Evolutionary conservation across 2,329 filamentous ascomycete genomes (phyloP).

Genomic region (Clonostachys byssicola): DNA sequence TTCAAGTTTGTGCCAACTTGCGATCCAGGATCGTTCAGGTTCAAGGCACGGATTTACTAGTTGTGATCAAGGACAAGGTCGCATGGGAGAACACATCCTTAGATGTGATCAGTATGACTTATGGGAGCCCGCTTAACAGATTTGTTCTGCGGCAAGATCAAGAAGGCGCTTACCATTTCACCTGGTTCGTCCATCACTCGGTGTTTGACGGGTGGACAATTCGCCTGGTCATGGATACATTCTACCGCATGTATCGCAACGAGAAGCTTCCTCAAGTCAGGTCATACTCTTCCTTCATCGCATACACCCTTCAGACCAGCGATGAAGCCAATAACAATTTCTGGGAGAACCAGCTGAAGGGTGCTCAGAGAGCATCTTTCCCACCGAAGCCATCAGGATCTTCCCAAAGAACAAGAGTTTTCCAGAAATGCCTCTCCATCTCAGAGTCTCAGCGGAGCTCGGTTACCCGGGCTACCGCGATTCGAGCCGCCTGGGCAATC

Average conservation of each 20-base stretch:
- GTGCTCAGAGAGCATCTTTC: conserved; percentile 5
- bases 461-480: conserved; percentile 9
- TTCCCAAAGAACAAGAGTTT: not conserved
- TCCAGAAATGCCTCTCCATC: not conserved
- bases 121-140: conserved; percentile 2
- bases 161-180: conserved; percentile 5
- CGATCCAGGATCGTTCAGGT: conserved; percentile 9
- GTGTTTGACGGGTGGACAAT: conserved; percentile 17
- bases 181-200: conserved; percentile 16
- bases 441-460: not conserved
- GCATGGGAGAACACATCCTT: not conserved
- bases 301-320: not conserved
- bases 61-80: conserved; percentile 6
- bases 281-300: conserved; percentile 6
- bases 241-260: conserved; percentile 1
- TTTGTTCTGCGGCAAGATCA: not conserved
- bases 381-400: conserved; percentile 1
- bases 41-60: conserved; percentile 4
- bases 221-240: not conserved
- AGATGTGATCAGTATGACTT: not conserved
- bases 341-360: not conserved
- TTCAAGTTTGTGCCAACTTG: conserved; percentile 6
- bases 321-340: not conserved
- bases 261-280: conserved; percentile 4
- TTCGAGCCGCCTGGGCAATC: conserved; percentile 3